Conservation (phyloP, 2,329 filamentous ascomycete genomes). For the Aureobasidium mangrovei region DNA sequence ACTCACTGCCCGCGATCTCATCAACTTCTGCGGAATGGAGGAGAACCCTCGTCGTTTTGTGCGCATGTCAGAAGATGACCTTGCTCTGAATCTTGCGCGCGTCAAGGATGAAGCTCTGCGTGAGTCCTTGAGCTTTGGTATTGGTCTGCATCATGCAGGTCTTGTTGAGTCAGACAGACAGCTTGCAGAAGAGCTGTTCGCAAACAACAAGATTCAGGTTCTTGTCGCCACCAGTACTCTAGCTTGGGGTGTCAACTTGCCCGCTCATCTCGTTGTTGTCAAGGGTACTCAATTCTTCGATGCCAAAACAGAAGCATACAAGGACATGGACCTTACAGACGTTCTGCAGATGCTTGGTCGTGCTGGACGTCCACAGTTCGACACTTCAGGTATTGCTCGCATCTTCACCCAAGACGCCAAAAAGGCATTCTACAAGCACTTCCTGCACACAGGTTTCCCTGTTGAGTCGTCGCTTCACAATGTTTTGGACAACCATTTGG, state of each 20-base stretch:
- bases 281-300: constrained; percentile 98
- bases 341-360: constrained; percentile 96
- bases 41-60: constrained; percentile 92
- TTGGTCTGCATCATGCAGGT: constrained; percentile 93
- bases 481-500: constrained; percentile 91
- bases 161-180: constrained; percentile 90
- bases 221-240: constrained; percentile 91
- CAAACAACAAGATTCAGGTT: constrained; percentile 97
- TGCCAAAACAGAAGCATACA: constrained; percentile 94
- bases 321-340: constrained; percentile 97
- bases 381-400: constrained; percentile 86
- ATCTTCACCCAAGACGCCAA: constrained; percentile 97
- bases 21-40: constrained; percentile 97
- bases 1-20: constrained; percentile 88
- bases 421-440: constrained; percentile 99
- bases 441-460: constrained; percentile 93
- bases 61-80: constrained; percentile 87
- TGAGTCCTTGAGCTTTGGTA: constrained; percentile 94
- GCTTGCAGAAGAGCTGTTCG: constrained; percentile 85
- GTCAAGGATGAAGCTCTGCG: constrained; percentile 90
- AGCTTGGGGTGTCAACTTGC: constrained; percentile 96
- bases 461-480: constrained; percentile 95
- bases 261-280: constrained; percentile 91
- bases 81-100: constrained; percentile 75
- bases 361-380: constrained; percentile 92